phyloP scores from a whole-genome alignment of 495 filamentous ascomycete species.

The Coniosporium apollinis region DNA sequence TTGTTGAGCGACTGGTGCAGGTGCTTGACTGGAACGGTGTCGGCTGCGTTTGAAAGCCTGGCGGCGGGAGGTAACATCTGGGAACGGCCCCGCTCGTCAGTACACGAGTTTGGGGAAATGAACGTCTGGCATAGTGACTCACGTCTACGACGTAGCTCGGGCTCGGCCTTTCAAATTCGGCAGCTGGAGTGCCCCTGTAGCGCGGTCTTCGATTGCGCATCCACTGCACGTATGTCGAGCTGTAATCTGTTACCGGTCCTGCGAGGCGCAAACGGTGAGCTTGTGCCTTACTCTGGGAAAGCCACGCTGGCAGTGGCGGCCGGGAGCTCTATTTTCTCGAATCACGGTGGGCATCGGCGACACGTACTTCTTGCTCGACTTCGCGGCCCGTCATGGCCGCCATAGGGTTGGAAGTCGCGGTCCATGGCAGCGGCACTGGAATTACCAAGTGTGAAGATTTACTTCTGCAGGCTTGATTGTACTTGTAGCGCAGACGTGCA shows the following conservation, averaged over 20 bases:
- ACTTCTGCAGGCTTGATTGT: too few species aligned
- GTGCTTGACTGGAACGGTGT: constrained; percentile 75
- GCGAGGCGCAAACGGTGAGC: constrained; percentile 1
- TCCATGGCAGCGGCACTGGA: constrained; percentile 13
- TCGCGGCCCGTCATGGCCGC: constrained; percentile 12
- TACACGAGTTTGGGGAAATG: constrained; percentile 3
- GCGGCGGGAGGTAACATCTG: constrained; percentile 81
- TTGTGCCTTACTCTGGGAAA: neutral
- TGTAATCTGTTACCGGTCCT: constrained; percentile 91
- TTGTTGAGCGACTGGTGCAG: constrained; percentile 94
- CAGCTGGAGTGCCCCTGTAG: constrained; percentile 46
- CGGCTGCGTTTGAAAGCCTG: constrained; percentile 50
- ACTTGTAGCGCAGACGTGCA: too few species aligned
- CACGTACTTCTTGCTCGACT: constrained; percentile 13
- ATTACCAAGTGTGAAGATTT: too few species aligned
- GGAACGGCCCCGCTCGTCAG: constrained; percentile 16
- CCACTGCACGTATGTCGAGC: constrained; percentile 81
- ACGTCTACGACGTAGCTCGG: constrained; percentile 81
- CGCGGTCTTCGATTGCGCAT: constrained; percentile 69
- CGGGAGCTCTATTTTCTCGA: constrained; percentile 5
- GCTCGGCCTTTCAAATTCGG: constrained; percentile 72
- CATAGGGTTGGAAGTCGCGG: constrained; percentile 18
- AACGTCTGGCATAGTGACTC: constrained; percentile 22
- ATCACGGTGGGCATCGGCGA: constrained; percentile 12
- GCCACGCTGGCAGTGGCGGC: constrained; percentile 1